These are phyloP conservation scores for Diaporthe sp. DNA, from an alignment of 2,329 filamentous ascomycete species.

Conservation along the genomic window DNA sequence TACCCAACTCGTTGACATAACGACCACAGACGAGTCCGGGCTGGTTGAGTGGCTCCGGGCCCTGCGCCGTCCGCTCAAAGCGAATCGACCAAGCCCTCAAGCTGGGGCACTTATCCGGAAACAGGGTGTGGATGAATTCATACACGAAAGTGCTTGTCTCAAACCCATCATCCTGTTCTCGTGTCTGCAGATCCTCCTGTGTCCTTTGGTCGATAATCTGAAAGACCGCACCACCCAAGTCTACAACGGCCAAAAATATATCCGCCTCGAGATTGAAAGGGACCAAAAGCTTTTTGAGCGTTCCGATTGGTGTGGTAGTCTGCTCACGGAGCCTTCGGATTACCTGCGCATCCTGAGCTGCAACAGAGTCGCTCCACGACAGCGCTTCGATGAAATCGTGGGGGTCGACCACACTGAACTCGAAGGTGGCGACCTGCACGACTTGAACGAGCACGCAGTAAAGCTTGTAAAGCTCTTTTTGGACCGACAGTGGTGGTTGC, in stretches of 20 bases:
- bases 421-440: neutral
- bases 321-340: neutral
- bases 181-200: too few species aligned
- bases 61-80: neutral
- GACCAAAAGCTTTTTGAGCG: neutral
- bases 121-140: neutral
- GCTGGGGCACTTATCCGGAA: neutral
- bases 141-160: neutral
- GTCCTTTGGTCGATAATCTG: neutral
- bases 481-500: neutral
- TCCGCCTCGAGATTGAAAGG: neutral
- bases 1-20: neutral
- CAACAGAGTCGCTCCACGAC: constrained; percentile 7
- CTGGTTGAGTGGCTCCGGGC: neutral
- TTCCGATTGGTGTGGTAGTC: neutral
- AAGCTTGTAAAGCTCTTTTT: constrained; percentile 21
- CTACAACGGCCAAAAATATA: neutral
- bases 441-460: constrained; percentile 5
- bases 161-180: neutral
- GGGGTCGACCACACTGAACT: constrained; percentile 11
- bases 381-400: constrained; percentile 26
- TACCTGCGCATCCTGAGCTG: neutral
- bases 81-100: neutral
- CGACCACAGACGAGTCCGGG: neutral
- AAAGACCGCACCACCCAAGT: neutral